Evolutionary conservation across 495 filamentous ascomycete species (phyloP).

Genomic region (Parachaetomium inaequale): DNA sequence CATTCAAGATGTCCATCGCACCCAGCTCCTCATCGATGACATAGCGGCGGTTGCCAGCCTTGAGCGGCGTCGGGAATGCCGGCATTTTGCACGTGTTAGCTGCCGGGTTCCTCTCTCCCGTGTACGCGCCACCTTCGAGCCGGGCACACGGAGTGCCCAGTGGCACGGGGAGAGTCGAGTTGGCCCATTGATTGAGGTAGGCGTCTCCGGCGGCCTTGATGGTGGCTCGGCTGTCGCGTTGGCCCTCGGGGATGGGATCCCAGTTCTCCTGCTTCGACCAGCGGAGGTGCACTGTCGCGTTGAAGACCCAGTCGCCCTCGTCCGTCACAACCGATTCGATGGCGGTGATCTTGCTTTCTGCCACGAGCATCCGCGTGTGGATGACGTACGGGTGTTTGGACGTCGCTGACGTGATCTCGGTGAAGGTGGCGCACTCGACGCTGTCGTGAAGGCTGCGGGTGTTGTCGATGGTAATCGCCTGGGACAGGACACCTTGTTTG

Average conservation of each 20-base stretch:
- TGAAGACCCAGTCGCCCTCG: slow-evolving; percentile 41
- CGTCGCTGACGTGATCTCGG: slow-evolving; percentile 41
- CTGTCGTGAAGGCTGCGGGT: slow-evolving; percentile 45
- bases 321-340: slow-evolving; percentile 41
- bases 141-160: slow-evolving; percentile 34
- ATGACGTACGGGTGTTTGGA: slow-evolving; percentile 36
- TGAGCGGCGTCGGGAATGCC: slow-evolving; percentile 33
- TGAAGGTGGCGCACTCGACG: slow-evolving; percentile 44
- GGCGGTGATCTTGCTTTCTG: slow-evolving; percentile 22
- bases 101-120: neutral
- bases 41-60: slow-evolving; percentile 35
- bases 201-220: slow-evolving; percentile 38
- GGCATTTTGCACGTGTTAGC: slow-evolving; percentile 38
- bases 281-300: slow-evolving; percentile 35
- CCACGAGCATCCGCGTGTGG: slow-evolving; percentile 33
- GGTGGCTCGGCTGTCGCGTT: slow-evolving; percentile 32
- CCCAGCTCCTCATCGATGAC: slow-evolving; percentile 39
- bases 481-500: slow-evolving; percentile 37
- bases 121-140: slow-evolving; percentile 38
- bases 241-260: slow-evolving; percentile 33
- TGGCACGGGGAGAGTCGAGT: slow-evolving; percentile 29
- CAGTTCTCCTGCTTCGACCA: slow-evolving; percentile 37
- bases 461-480: slow-evolving; percentile 44
- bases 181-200: slow-evolving; percentile 37
- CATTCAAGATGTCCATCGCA: slow-evolving; percentile 36